These are phyloP conservation scores for Candida adriatica DNA, from an alignment of 805 yeast genomes.

Conservation along the genomic window DNA sequence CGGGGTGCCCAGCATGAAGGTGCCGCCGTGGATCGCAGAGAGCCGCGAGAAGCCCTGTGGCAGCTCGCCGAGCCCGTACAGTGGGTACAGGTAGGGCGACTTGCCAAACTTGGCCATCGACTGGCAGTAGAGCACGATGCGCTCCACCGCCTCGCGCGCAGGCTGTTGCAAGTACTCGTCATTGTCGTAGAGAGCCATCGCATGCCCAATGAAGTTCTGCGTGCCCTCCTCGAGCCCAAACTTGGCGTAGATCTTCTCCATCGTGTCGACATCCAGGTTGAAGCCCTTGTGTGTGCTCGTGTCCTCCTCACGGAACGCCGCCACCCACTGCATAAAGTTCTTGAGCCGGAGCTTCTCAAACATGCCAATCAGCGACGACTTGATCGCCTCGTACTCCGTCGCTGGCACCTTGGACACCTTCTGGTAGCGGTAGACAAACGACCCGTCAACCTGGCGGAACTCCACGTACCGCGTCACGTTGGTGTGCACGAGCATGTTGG, in stretches of 20 bases:
- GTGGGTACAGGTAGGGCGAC: constrained; percentile 92
- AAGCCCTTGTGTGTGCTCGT: constrained; percentile 77
- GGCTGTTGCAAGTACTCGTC: constrained; percentile 86
- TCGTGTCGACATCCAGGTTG: constrained; percentile 79
- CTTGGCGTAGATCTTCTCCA: constrained; percentile 84
- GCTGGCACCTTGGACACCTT: constrained; percentile 93
- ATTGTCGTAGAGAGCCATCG: constrained; percentile 95
- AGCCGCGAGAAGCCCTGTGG: constrained; percentile 99
- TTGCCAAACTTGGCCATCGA: constrained; percentile 94
- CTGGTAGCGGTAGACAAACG: constrained; percentile 81
- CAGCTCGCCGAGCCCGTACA: constrained; percentile 93
- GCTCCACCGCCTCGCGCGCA: constrained; percentile 85
- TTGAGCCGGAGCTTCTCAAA: constrained; percentile 95
- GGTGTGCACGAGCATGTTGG: constrained; percentile 91
- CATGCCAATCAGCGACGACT: constrained; percentile 89
- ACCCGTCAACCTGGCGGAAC: constrained; percentile 94
- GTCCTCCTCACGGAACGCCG: constrained; percentile 73
- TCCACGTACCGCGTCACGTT: constrained; percentile 94
- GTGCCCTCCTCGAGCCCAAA: constrained; percentile 91
- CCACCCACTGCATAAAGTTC: constrained; percentile 82
- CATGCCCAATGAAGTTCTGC: constrained; percentile 94
- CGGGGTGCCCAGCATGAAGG: constrained; percentile 96
- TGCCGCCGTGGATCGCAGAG: constrained; percentile 96
- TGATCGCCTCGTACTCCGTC: constrained; percentile 83
- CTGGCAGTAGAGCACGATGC: constrained; percentile 78